Conservation (phyloP, 306 rosid genomes). For the Vigna unguiculata region DNA sequence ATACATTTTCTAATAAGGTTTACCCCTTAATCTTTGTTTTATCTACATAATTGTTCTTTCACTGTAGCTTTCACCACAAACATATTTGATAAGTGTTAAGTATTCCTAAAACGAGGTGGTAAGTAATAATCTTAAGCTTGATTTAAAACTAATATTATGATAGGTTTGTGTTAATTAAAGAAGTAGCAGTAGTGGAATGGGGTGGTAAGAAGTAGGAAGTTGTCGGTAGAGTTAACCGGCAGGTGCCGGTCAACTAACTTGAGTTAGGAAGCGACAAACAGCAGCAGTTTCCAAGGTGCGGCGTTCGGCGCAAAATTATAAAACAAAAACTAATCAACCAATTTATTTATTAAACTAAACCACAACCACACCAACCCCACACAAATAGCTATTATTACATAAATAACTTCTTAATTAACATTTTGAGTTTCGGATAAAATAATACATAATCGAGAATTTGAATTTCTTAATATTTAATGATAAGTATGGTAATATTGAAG, state of each 20-base stretch:
- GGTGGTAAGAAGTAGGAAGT: not conserved
- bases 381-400: not conserved
- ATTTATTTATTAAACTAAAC: constrained; percentile 29
- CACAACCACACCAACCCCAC: constrained; percentile 43
- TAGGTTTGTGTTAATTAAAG: not conserved
- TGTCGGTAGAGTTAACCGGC: constrained; percentile 55
- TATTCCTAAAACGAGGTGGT: too few species aligned
- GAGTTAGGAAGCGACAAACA: constrained; percentile 61
- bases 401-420: too few species aligned
- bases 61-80: too few species aligned
- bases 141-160: not conserved
- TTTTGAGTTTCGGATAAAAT: too few species aligned
- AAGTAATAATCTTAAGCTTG: too few species aligned
- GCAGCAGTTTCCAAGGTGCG: constrained; percentile 92
- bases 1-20: too few species aligned
- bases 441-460: too few species aligned
- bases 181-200: not conserved
- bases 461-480: too few species aligned
- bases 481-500: too few species aligned
- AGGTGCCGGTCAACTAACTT: constrained; percentile 54
- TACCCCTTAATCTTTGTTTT: too few species aligned
- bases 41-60: too few species aligned
- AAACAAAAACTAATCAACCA: not conserved
- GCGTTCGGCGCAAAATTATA: constrained; percentile 86
- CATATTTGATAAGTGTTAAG: not conserved